Evolutionary conservation across 805 yeast genomes (phyloP).

Genomic region (Jamesozyma spencerorum): DNA sequence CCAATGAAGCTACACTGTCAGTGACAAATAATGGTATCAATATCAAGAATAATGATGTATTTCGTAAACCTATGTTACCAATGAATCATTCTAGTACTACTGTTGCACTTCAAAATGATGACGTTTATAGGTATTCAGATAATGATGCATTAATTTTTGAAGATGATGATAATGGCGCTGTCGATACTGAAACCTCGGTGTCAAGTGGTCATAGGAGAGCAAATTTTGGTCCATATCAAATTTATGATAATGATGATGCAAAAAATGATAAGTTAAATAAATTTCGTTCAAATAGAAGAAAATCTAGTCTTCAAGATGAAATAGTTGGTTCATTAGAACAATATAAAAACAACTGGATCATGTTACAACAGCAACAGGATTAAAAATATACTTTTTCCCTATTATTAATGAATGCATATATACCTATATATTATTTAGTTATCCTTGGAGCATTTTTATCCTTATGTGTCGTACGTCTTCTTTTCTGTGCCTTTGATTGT

Average conservation of each 20-base stretch:
- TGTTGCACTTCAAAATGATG: constrained; percentile 22
- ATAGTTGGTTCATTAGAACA: constrained; percentile 30
- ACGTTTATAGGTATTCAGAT: constrained; percentile 23
- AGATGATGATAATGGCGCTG: constrained; percentile 23
- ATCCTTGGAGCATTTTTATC: too few relatives aligned
- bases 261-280: constrained; percentile 4
- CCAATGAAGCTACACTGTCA: constrained; percentile 20
- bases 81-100: constrained; percentile 20
- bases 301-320: constrained; percentile 28
- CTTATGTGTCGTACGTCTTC: not conserved
- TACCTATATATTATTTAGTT: not conserved
- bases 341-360: constrained; percentile 31
- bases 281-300: constrained; percentile 14
- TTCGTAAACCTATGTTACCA: constrained; percentile 7
- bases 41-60: not conserved
- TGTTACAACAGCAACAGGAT: constrained; percentile 28
- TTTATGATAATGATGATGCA: constrained; percentile 10
- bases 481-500: not conserved
- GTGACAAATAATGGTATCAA: constrained; percentile 17
- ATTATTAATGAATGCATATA: not conserved
- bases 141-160: constrained; percentile 27
- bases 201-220: constrained; percentile 11
- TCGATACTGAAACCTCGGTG: constrained; percentile 16
- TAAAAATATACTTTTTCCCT: constrained; percentile 1
- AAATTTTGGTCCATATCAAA: constrained; percentile 15